A percentile compares a stretch with the other conserved stretches of the same genome.
Evolutionary conservation across 305 asterid species (phyloP).

Genomic region (Withania somnifera): DNA sequence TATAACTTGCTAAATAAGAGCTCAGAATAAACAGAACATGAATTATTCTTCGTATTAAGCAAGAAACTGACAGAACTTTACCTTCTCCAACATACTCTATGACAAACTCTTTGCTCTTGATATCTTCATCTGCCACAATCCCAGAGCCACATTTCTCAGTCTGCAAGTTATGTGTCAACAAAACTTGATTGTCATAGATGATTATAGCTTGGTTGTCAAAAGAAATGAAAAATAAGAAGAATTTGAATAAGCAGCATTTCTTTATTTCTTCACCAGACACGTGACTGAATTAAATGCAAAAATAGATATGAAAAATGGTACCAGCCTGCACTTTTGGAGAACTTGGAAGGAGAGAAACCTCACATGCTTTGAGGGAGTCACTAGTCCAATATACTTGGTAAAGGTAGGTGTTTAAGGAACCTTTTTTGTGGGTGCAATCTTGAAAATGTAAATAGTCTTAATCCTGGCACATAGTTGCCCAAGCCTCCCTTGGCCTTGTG

Average conservation of each 20-base stretch:
- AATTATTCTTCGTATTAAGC: not conserved
- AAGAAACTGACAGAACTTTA: conserved; percentile 11
- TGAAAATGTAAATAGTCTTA: not conserved
- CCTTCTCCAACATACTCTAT: conserved; percentile 99
- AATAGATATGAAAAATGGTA: not conserved
- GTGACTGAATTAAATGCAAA: not conserved
- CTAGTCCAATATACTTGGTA: not conserved
- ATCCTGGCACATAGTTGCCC: not conserved
- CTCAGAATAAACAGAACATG: not conserved
- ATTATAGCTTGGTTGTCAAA: not conserved
- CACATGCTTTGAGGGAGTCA: not conserved
- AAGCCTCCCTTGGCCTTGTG: not conserved
- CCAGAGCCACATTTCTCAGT: conserved; percentile 98
- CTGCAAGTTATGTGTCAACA: conserved; percentile 29
- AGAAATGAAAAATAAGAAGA: not conserved
- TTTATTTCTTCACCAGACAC: not conserved
- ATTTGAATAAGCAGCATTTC: not conserved
- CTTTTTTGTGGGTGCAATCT: not conserved
- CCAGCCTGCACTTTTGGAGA: not conserved
- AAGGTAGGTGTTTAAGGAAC: not conserved
- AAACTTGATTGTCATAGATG: not conserved
- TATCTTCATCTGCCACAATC: conserved; percentile 86
- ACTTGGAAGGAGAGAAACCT: not conserved
- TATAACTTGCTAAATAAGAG: not conserved
- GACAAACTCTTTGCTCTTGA: conserved; percentile 72